A percentile compares a stretch with the other conserved stretches of the same genome.
Conservation (phyloP, 768 basidiomycete genomes). For the Lyophyllum shimeji region DNA sequence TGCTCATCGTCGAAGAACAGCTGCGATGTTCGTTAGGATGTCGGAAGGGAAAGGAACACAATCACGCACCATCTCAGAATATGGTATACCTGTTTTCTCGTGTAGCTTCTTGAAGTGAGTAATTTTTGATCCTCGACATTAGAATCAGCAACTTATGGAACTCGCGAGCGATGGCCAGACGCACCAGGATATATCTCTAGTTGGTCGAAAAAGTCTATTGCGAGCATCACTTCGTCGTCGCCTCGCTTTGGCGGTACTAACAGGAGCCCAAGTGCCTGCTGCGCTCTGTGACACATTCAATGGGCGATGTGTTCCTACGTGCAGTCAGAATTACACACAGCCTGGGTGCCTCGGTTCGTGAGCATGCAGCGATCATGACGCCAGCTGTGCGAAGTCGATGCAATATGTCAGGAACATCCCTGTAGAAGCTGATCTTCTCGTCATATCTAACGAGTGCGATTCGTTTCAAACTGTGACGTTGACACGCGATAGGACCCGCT, state of each 20-base stretch:
- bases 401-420: constrained; percentile 74
- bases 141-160: background rate
- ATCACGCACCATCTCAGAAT: constrained; percentile 69
- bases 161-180: constrained; percentile 2
- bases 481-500: background rate
- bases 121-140: constrained; percentile 65
- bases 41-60: background rate
- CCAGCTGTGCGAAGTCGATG: constrained; percentile 49
- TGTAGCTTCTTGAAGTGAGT: constrained; percentile 78
- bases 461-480: background rate
- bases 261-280: constrained; percentile 68
- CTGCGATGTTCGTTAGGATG: constrained; percentile 25
- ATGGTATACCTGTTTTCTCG: constrained; percentile 71
- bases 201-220: constrained; percentile 66
- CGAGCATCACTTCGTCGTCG: constrained; percentile 36
- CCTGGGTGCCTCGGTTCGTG: constrained; percentile 65
- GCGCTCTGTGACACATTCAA: constrained; percentile 52
- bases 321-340: constrained; percentile 48
- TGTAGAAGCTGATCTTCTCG: constrained; percentile 66
- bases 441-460: constrained; percentile 42
- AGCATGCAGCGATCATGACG: constrained; percentile 68
- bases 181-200: constrained; percentile 73
- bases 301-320: background rate
- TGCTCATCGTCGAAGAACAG: constrained; percentile 74
- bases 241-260: constrained; percentile 42